These are phyloP conservation scores for Mucor racemosus DNA, from an alignment of 371 early-diverging fungal species.

Conservation along the genomic window DNA sequence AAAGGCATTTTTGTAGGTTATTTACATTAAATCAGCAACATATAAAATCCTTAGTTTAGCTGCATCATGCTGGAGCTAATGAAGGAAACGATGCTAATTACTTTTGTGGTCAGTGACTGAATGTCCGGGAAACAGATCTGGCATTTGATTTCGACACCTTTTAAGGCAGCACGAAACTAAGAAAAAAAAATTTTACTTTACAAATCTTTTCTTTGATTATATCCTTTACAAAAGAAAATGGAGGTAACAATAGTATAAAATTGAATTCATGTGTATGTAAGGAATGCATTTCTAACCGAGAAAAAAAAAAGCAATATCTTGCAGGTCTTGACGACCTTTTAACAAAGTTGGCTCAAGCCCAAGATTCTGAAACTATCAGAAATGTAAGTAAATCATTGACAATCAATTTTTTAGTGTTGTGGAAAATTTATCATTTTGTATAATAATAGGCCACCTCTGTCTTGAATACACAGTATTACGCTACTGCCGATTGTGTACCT, in stretches of 20 bases:
- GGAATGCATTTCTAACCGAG: not conserved
- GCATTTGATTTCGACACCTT: no score
- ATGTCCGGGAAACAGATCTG: no score
- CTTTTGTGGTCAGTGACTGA: no score
- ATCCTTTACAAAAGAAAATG: not conserved
- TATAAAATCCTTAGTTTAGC: no score
- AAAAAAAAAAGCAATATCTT: slow-evolving; percentile 40
- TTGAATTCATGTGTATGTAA: not conserved
- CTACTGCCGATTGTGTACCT: slow-evolving; percentile 66
- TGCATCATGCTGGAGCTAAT: no score
- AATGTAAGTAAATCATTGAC: slow-evolving; percentile 32
- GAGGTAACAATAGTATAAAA: not conserved
- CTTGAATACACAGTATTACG: slow-evolving; percentile 72
- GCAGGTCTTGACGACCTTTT: slow-evolving; percentile 48
- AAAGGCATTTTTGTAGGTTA: no score
- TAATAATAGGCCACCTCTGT: slow-evolving; percentile 63
- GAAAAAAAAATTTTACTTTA: no score
- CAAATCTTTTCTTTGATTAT: no score
- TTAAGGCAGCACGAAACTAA: no score
- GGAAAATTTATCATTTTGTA: not conserved
- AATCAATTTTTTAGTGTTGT: not conserved
- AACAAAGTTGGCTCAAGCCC: slow-evolving; percentile 48
- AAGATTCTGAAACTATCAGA: slow-evolving; percentile 57
- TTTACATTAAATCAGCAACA: no score
- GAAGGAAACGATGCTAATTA: no score